Evolutionary conservation across 768 basidiomycete species (phyloP), one percentile per base, ranked within the genome.

Genomic region (Suillus paluster): DNA sequence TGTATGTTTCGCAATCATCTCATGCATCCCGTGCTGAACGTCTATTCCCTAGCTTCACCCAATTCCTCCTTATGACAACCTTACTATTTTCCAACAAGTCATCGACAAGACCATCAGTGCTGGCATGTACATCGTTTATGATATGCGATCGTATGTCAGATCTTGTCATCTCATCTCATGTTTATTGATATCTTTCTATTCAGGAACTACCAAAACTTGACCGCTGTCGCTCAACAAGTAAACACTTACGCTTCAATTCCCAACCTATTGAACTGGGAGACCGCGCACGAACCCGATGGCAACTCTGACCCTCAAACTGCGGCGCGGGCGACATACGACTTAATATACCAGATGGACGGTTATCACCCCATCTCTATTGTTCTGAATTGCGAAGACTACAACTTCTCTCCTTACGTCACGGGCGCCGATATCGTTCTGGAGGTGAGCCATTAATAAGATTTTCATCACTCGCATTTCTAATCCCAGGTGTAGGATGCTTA

Each of bases 361-460:
- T 88, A 87, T 69, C 86, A 87, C 63, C 85, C 86, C 0, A 75
- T 85, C 25, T 83, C 85, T 0, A 77, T 87, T 4, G 81, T 82
- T 14, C 76, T 85, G 56, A 85, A 85, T 63, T 85, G 85, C 70
- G 58, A 76, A 76, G 80, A 94, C 69, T 91, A 86, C 72, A 79
- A 83, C 69, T 93, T 87, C 71, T 65, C 77, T 0, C 78, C 80
- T 19, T 88, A 87, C 65, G 78, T 86, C 1, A 73, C 77, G 7
- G 91, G 91, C 1, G 79, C 88, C 3, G 89, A 93, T 63, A 84
- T 94, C 54, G 72, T 91, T 41, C 72, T 91, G 77, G 86, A 90
- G 70, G 88, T 89, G 65, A 76, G 83, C 6, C 88, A 66, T 77
- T 79, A 68, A 77, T 84, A 44, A 80, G 78, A 30, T 25, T 54